Percentiles rank a stretch among this genome's conserved stretches.
Conservation (phyloP, 257 asterid species). For the Asclepias syriaca region DNA sequence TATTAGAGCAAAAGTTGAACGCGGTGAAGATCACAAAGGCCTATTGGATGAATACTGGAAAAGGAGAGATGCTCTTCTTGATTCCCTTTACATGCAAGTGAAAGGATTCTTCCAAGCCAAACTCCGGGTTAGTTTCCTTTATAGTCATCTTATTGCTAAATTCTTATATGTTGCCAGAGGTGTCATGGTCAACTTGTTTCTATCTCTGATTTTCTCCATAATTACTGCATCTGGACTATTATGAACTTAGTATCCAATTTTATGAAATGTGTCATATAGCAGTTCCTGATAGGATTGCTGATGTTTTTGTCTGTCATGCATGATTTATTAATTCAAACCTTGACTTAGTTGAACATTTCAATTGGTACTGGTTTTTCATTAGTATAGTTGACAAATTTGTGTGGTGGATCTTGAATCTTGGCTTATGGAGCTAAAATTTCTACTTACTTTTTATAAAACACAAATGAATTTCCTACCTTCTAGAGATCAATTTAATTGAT, state of each 20-base stretch:
- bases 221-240: background rate
- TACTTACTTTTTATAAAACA: background rate
- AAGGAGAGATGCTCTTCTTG: conserved; percentile 73
- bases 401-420: background rate
- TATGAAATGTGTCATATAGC: background rate
- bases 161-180: background rate
- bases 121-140: conserved; percentile 44
- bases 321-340: background rate
- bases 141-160: conserved; percentile 11
- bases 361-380: background rate
- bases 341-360: background rate
- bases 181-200: background rate
- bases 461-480: background rate
- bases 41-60: conserved; percentile 71
- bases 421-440: background rate
- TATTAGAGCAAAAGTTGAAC: conserved; percentile 70
- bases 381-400: background rate
- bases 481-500: background rate
- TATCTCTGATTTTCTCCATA: conserved; percentile 2
- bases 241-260: background rate
- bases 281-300: background rate
- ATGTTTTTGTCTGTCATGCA: background rate
- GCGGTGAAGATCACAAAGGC: conserved; percentile 64
- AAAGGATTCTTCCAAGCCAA: conserved; percentile 43
- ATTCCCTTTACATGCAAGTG: conserved; percentile 69